Percentiles rank a stretch among this genome's conserved stretches.
phyloP scores from a whole-genome alignment of 345 rosid genomes.

The Citrus hindsii region DNA sequence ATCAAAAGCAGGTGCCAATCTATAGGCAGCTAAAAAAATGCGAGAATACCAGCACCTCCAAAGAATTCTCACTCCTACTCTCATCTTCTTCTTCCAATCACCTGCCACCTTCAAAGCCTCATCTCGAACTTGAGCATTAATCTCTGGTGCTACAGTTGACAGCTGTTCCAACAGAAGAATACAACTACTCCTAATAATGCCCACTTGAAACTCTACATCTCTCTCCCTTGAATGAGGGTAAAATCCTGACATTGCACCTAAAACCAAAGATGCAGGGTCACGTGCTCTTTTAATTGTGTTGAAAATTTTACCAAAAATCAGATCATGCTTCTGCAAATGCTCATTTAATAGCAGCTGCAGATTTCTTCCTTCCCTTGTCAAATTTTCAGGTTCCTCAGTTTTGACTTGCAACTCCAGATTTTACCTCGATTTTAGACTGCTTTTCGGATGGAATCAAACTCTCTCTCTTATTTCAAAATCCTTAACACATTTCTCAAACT shows the following conservation, averaged over 20 bases:
- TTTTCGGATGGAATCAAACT: background rate
- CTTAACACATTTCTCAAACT: slow-evolving; percentile 5
- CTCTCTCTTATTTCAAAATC: slow-evolving; percentile 27
- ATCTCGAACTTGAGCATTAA: slow-evolving; percentile 20
- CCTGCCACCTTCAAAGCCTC: slow-evolving; percentile 27
- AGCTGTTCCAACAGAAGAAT: no score
- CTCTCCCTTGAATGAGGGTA: no score
- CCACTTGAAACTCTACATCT: no score
- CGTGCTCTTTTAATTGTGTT: slow-evolving; percentile 24
- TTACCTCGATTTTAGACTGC: slow-evolving; percentile 10
- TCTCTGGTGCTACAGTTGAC: slow-evolving; percentile 14
- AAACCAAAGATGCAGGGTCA: slow-evolving; percentile 31
- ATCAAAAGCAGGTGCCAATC: slow-evolving; percentile 10
- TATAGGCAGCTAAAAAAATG: no score
- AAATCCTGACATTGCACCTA: no score
- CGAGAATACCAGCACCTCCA: no score
- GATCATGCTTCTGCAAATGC: slow-evolving; percentile 26
- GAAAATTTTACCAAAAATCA: slow-evolving; percentile 23
- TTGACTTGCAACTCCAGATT: slow-evolving; percentile 24
- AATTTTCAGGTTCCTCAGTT: slow-evolving; percentile 29
- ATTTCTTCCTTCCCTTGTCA: slow-evolving; percentile 26
- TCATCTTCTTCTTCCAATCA: slow-evolving; percentile 19
- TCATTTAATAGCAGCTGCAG: slow-evolving; percentile 49
- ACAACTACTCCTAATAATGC: no score
- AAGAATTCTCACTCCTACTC: no score